These are phyloP conservation scores for Dictyostelium brefeldianum DNA, from an alignment of 78 protist genomes.

Conservation along the genomic window DNA sequence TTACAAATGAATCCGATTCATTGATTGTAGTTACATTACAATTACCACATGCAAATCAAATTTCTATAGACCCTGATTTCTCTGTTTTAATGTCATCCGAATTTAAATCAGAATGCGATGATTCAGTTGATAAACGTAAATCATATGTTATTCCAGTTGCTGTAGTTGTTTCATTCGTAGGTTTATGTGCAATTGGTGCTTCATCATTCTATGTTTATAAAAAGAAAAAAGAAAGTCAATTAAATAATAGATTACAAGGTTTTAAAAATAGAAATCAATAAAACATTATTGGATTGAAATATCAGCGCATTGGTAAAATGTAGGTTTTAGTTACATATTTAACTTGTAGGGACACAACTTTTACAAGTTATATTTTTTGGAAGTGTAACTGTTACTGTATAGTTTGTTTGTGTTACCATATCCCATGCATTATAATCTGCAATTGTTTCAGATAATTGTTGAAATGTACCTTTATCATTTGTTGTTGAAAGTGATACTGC, in stretches of 20 bases:
- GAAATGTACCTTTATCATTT: conserved; percentile 37
- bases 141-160: conserved; percentile 14
- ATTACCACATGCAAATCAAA: conserved; percentile 2
- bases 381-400: not conserved
- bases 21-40: not conserved
- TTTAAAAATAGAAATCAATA: too few species aligned
- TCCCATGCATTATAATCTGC: conserved; percentile 62
- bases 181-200: not conserved
- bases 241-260: too few species aligned
- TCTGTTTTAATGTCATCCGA: not conserved
- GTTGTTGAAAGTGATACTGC: conserved; percentile 41
- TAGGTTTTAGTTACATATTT: conserved; percentile 48
- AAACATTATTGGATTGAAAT: not conserved
- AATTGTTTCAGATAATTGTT: not conserved
- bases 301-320: conserved; percentile 62
- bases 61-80: conserved; percentile 36
- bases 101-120: not conserved
- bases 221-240: not conserved
- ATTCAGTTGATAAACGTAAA: not conserved
- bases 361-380: conserved; percentile 42
- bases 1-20: not conserved
- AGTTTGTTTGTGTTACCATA: conserved; percentile 63
- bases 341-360: conserved; percentile 52
- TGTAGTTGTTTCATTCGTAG: not conserved
- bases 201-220: not conserved